Evolutionary conservation across 2,329 filamentous ascomycete species (phyloP), one percentile per base, ranked within the genome.

Genomic region (Hypoxylon sp.): DNA sequence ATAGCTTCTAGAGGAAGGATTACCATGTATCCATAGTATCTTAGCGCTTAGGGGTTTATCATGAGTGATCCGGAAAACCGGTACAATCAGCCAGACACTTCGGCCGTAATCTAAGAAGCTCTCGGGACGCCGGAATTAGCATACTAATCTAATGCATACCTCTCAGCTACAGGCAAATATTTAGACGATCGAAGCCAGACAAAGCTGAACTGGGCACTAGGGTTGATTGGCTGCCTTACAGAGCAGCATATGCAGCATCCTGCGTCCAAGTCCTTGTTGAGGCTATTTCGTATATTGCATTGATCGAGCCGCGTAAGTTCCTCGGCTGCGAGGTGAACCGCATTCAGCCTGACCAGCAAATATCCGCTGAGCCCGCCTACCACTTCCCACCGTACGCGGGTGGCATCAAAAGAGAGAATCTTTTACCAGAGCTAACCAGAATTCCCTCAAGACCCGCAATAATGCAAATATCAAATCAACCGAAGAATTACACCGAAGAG

Each of bases 401-500:
- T 27, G 45, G 21, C 16, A 41, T 41, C 2, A 41, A 8, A 54
- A 16, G 32, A 32, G 37, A 54, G 32, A 25, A 47, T 14, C 21
- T 27, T 47, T 30, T 23, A 32, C 51, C 23, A 9, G 16, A 41
- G 14, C 29, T 30, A 29, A n/a, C 19, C 48, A 55, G 58, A 61
- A 69, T 67, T 61, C 52, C 32, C 66, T 63, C 67, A 59, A 25
- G 56, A 48, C 16, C 37, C 43, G 53, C 52, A 61, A 25, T 29
- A 34, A 25, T 59, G 45, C 30, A 34, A 14, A 61, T 53, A 58
- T 61, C 45, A 67, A 67, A 69, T 61, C 19, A 52, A 63, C 63
- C 66, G 66, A 66, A 9, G 5, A 66, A 69, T 69, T 63, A 23
- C 32, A 67, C 63, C 67, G 67, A 69, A 37, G 60, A 69, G 67